A percentile compares a stretch with the other conserved stretches of the same genome.
phyloP scores from a whole-genome alignment of 495 filamentous ascomycete genomes.

The Pseudevernia furfuracea region DNA sequence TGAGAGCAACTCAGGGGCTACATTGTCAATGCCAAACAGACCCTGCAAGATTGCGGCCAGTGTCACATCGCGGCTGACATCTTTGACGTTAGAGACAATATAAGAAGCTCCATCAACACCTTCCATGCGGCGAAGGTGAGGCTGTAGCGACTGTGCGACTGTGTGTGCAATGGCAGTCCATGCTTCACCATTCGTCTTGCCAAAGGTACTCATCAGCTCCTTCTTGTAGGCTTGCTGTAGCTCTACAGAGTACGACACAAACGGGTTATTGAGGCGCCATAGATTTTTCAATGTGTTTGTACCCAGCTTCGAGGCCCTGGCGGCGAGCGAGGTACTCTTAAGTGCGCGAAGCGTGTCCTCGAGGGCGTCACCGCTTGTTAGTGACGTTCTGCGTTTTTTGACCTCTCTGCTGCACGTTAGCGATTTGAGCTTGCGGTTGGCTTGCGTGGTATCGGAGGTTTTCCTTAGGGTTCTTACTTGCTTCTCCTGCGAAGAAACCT shows the following conservation, averaged over 20 bases:
- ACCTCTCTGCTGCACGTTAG: conserved; percentile 1
- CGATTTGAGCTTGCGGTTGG: not conserved
- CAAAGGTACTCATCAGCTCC: conserved; percentile 1
- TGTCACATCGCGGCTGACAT: conserved; percentile 1
- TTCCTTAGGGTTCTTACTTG: conserved; percentile 1
- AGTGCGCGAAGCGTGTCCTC: not conserved
- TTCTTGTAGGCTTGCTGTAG: not conserved
- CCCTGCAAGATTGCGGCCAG: not conserved
- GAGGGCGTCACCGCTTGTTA: not conserved
- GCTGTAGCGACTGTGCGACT: conserved; percentile 1
- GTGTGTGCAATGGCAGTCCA: not conserved
- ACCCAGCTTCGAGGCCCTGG: not conserved
- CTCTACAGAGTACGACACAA: not conserved
- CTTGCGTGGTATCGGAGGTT: not conserved
- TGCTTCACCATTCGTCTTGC: conserved; percentile 1
- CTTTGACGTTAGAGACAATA: not conserved
- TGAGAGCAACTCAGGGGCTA: not conserved
- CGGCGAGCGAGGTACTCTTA: not conserved
- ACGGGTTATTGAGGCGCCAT: not conserved
- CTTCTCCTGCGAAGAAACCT: not conserved
- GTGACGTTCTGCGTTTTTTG: not conserved
- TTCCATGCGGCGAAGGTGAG: not conserved
- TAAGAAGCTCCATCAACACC: conserved; percentile 1
- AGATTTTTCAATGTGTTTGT: conserved; percentile 1
- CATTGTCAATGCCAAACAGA: conserved; percentile 1